Percentiles rank a stretch among this genome's conserved stretches.
Conservation (phyloP, 208 protist species). For the Leishmania turanica region DNA sequence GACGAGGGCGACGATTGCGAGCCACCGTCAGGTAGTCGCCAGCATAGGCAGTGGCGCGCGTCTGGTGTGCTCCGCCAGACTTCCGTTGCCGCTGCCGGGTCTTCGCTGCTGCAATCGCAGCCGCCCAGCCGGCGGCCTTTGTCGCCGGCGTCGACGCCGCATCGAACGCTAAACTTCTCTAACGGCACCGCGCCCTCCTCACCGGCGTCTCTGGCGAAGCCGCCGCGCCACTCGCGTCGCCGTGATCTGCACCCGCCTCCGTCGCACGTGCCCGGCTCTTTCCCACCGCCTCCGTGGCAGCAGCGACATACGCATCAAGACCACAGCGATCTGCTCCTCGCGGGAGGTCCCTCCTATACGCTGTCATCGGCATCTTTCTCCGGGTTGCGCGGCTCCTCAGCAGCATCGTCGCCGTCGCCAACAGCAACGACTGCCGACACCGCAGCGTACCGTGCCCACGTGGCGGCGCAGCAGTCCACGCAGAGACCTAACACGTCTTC, state of each 20-base stretch:
- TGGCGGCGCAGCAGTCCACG: constrained; percentile 33
- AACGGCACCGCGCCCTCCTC: constrained; percentile 9
- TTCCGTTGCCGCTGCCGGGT: background rate
- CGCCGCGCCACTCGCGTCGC: constrained; percentile 16
- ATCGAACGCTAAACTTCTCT: constrained; percentile 23
- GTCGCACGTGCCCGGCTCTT: background rate
- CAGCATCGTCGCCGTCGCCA: constrained; percentile 2
- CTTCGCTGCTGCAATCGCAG: background rate
- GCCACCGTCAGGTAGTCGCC: background rate
- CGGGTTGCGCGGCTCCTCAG: background rate
- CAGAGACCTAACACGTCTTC: constrained; percentile 11
- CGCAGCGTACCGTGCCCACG: constrained; percentile 22
- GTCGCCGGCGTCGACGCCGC: constrained; percentile 12
- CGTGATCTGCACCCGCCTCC: constrained; percentile 19
- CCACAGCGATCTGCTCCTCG: background rate
- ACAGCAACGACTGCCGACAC: background rate
- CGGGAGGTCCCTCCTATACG: background rate
- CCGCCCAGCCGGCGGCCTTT: background rate
- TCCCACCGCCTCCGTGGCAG: constrained; percentile 13
- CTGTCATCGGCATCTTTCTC: background rate
- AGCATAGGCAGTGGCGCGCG: background rate
- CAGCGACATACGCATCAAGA: constrained; percentile 5
- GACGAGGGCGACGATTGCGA: background rate
- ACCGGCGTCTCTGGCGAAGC: constrained; percentile 18
- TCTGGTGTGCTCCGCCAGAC: background rate